Base-by-base conservation (phyloP, 768 basidiomycete species). In the Coprinopsis marcescibilis region DNA sequence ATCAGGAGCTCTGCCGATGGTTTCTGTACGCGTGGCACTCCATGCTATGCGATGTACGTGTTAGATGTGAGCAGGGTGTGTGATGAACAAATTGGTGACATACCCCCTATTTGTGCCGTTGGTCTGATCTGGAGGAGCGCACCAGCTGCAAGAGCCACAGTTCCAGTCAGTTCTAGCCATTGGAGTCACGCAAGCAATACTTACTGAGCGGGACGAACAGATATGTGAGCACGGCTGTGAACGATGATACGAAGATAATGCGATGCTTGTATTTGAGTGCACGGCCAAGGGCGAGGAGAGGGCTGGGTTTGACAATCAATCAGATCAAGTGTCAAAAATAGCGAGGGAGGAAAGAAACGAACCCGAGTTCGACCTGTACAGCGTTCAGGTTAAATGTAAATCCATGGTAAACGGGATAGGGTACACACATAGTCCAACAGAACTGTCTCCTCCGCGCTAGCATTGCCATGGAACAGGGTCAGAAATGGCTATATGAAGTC, bases 371-470 rank as follows among this genome's bases (percentile, higher is more conserved):
- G 43, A 74, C 60, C 79, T 78, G 50, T 5, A 50, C 3, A 19
- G n/a, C n/a, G n/a, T n/a, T n/a, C 27, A 25, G 21, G 24, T 21
- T 19, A 15, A 39, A 34, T 24, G 21, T 3, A 15, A 29, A 24
- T 1, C 40, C 10, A 26, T 26, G 3, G 40, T 6, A 41, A 15
- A 7, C 15, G 7, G 8, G 30, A 43, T 43, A 29, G n/a, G n/a
- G n/a, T 21, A 40, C 78, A 40, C 53, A 83, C 81, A 60, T 86
- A 86, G 59, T 86, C 78, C 20, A 83, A 57, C 14, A 87, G 64
- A n/a, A 87, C 59, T 43, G 77, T 77, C 51, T 79, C 75, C 46
- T 80, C 68, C 1, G 83, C 81, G 2, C 65, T 59, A 1, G 74
- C 75, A 50, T 65, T 64, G 2, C 81, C 82, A 52, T 68, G 65